A percentile compares a stretch with the other conserved stretches of the same genome.
Evolutionary conservation across 2,329 filamentous ascomycete species (phyloP).

Genomic region (Triangularia verruculosa): DNA sequence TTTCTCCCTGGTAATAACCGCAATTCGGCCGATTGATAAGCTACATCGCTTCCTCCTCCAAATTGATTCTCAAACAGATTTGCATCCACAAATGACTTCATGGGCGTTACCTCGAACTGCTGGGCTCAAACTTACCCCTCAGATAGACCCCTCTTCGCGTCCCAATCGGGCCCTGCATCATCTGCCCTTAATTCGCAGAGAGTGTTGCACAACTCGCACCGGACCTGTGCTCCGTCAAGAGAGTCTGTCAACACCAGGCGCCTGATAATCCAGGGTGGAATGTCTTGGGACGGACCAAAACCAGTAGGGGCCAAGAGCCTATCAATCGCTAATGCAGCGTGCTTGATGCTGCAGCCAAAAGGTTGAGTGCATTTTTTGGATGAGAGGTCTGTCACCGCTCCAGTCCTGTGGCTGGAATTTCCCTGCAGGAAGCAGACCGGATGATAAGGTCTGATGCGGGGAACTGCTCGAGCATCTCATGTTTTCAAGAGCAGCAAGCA

Average conservation of each 20-base stretch:
- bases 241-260: not conserved
- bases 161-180: not conserved
- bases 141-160: not conserved
- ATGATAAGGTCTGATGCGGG: not conserved
- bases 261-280: not conserved
- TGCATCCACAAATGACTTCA: not conserved
- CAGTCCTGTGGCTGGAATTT: not conserved
- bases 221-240: not conserved
- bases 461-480: not conserved
- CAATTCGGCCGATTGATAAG: not conserved
- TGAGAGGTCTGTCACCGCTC: not conserved
- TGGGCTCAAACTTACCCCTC: not conserved
- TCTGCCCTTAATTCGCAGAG: not conserved
- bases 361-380: not conserved
- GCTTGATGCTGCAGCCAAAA: not conserved
- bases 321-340: not conserved
- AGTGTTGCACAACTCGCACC: not conserved
- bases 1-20: not conserved
- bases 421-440: not conserved
- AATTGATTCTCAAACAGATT: not conserved
- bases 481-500: not conserved
- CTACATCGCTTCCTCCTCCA: not conserved
- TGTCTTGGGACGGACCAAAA: not conserved
- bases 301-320: not conserved
- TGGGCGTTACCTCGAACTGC: not conserved